Evolutionary conservation across 73 alveolate species (phyloP), one percentile per base, ranked within the genome.

Genomic region (Blepharisma stoltei): DNA sequence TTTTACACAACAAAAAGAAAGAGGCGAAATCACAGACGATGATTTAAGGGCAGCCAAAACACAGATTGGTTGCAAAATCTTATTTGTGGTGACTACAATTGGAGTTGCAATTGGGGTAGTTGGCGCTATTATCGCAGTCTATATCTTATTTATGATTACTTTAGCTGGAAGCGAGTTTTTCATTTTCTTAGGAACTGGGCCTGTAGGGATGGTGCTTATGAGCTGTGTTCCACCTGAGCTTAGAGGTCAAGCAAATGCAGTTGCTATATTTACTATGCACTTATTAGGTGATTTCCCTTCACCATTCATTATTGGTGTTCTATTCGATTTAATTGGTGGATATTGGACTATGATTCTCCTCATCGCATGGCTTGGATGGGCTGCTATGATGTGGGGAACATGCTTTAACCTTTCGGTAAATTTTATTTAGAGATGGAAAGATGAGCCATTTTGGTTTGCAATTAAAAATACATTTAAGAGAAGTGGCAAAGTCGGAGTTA

Each of bases 261-360:
- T 60, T 2, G 73, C 73, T 18, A 60, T 60, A 18, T 60, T 60
- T 60, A 14, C 23, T 25, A 60, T 60, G 73, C 73, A 60, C 5
- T 60, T 60, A 25, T 60, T 60, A 14, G 73, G 73, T 1, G 73
- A 60, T 25, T 60, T 60, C 73, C 73, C 73, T 25, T 60, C 73
- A 14, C 73, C 73, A 18, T n/a, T 25, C 46, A 18, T 60, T 9
- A 60, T 60, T 25, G 73, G 73, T 1, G 14, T 60, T 1, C 14
- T 38, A 0, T 60, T 60, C 23, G 46, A 25, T 60, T 20, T 60
- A 25, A 32, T 32, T 3, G 41, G 41, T 32, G 41, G 41, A 32
- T 60, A 14, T 60, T 60, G 73, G 73, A 38, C 46, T 14, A 38
- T 60, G 18, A 25, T 60, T 14, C 18, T 60, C 38, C 14, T 38